A percentile compares a stretch with the other conserved stretches of the same genome.
These are phyloP conservation scores for Apiospora saccharicola DNA, from an alignment of 2,329 filamentous ascomycete species.

Conservation along the genomic window DNA sequence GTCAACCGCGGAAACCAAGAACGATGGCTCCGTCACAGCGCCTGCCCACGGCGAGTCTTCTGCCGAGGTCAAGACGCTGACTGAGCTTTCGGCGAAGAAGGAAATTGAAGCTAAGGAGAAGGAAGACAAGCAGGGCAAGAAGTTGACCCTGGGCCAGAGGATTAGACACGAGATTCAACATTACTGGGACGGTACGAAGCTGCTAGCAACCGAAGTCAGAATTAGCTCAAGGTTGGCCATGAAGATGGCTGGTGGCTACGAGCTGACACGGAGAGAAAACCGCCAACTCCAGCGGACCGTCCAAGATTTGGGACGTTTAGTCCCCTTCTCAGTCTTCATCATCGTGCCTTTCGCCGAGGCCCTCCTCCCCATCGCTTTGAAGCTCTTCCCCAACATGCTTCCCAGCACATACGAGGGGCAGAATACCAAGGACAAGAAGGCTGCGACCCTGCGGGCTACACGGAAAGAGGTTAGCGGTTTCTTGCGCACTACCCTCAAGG, in stretches of 20 bases:
- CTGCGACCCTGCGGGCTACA: slow-evolving; percentile 79
- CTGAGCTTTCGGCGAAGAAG: slow-evolving; percentile 70
- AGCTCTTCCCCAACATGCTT: slow-evolving; percentile 95
- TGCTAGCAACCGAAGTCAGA: slow-evolving; percentile 88
- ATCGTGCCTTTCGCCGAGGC: slow-evolving; percentile 97
- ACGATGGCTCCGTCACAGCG: slow-evolving; percentile 33
- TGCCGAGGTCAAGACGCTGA: slow-evolving; percentile 54
- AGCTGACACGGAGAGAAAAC: slow-evolving; percentile 91
- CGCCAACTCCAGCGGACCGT: slow-evolving; percentile 93
- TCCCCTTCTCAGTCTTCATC: slow-evolving; percentile 96
- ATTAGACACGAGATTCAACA: slow-evolving; percentile 93
- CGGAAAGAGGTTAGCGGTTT: slow-evolving; percentile 94
- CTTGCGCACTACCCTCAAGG: slow-evolving; percentile 84
- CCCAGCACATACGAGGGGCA: slow-evolving; percentile 97
- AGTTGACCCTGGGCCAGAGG: slow-evolving; percentile 87
- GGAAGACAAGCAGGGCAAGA: slow-evolving; percentile 80
- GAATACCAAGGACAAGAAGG: slow-evolving; percentile 89
- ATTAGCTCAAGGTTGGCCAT: slow-evolving; percentile 91
- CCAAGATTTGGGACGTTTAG: slow-evolving; percentile 88
- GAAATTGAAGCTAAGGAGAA: slow-evolving; percentile 67
- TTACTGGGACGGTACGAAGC: slow-evolving; percentile 98
- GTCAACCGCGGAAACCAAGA: slow-evolving; percentile 37
- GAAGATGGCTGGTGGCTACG: slow-evolving; percentile 98
- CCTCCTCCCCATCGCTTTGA: slow-evolving; percentile 87
- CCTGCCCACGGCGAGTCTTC: slow-evolving; percentile 37